These are phyloP conservation scores for Raphanus hybrid DNA, from an alignment of 441 rosid genomes.

Conservation along the genomic window DNA sequence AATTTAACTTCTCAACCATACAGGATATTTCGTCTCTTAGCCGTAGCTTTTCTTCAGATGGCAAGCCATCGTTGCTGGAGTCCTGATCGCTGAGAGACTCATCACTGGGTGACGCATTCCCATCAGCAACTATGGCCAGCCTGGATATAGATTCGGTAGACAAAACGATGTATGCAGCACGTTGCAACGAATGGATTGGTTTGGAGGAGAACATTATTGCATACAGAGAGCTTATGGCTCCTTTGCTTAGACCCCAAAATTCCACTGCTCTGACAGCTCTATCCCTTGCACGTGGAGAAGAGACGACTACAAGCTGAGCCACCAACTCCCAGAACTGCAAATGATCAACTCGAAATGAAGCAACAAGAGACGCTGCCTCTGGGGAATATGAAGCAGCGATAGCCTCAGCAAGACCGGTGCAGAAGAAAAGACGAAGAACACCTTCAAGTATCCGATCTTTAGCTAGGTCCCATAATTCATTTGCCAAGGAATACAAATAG, in stretches of 20 bases:
- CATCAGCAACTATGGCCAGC: conserved; percentile 67
- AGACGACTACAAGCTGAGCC: conserved; percentile 63
- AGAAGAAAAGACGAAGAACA: conserved; percentile 86
- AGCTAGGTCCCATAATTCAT: conserved; percentile 66
- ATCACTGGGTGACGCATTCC: conserved; percentile 44
- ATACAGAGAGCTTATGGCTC: conserved; percentile 81
- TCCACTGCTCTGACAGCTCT: conserved; percentile 74
- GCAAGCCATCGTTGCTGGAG: conserved; percentile 36
- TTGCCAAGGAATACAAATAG: conserved; percentile 41
- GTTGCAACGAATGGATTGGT: conserved; percentile 71
- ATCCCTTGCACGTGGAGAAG: conserved; percentile 71
- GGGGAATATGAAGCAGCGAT: conserved; percentile 34
- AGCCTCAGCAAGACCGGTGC: conserved; percentile 59
- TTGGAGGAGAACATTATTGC: conserved; percentile 76
- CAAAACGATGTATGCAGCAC: conserved; percentile 83
- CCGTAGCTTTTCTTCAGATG: conserved; percentile 61
- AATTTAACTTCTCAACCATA: conserved; percentile 72
- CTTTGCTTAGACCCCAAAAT: conserved; percentile 80
- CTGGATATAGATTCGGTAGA: conserved; percentile 80
- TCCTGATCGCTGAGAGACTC: conserved; percentile 52
- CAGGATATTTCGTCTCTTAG: conserved; percentile 72
- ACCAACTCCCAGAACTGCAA: conserved; percentile 83
- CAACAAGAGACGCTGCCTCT: conserved; percentile 73
- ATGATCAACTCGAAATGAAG: conserved; percentile 66
- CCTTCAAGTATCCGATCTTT: conserved; percentile 79